Conservation (phyloP, 2,329 filamentous ascomycete genomes). For the Ophiostoma sp. region DNA sequence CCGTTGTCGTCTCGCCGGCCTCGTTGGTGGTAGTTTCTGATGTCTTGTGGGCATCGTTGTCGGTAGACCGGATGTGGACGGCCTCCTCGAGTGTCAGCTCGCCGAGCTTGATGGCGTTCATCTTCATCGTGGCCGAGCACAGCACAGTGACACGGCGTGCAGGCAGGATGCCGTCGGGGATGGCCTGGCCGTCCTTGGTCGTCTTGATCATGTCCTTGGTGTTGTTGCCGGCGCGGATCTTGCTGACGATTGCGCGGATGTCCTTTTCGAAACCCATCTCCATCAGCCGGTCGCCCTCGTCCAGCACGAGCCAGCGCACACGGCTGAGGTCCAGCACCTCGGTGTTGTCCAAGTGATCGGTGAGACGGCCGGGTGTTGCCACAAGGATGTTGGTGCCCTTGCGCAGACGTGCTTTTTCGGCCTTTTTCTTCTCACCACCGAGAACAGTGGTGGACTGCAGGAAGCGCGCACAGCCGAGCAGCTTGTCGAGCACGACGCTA, state of each 20-base stretch:
- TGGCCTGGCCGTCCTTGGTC: constrained; percentile 52
- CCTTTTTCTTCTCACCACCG: constrained; percentile 63
- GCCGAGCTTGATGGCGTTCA: constrained; percentile 88
- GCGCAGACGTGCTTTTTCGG: constrained; percentile 86
- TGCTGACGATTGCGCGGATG: constrained; percentile 76
- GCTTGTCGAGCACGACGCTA: constrained; percentile 72
- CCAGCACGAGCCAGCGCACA: constrained; percentile 88
- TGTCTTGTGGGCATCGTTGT: constrained; percentile 27
- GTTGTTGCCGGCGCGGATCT: constrained; percentile 59
- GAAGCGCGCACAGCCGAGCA: constrained; percentile 88
- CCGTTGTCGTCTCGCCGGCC: constrained; percentile 19
- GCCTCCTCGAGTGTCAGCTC: constrained; percentile 95
- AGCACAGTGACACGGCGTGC: constrained; percentile 77
- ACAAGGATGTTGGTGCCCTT: constrained; percentile 96
- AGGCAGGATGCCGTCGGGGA: constrained; percentile 59
- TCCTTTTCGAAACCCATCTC: constrained; percentile 96
- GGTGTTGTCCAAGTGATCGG: constrained; percentile 89
- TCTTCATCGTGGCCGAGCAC: constrained; percentile 96
- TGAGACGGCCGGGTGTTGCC: constrained; percentile 84
- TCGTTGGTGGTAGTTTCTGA: constrained; percentile 28
- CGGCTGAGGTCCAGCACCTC: constrained; percentile 81
- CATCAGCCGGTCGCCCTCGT: constrained; percentile 97
- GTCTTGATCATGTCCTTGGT: constrained; percentile 45
- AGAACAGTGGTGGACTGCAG: constrained; percentile 83
- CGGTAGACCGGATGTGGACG: constrained; percentile 62